These are phyloP conservation scores for Candida nitratophila DNA, from an alignment of 805 yeast genomes.

Conservation along the genomic window DNA sequence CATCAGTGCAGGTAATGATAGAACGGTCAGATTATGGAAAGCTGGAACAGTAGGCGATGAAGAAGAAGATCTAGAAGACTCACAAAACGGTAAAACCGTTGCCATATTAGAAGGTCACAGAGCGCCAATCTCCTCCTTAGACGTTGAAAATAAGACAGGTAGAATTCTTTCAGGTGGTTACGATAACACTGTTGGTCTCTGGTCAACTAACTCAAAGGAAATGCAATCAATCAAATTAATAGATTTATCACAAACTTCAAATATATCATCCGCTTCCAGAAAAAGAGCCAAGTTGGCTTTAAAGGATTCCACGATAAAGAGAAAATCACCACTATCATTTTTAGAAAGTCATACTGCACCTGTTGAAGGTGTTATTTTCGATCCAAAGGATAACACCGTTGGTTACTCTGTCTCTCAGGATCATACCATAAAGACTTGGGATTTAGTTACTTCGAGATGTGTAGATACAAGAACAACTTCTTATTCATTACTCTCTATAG, in stretches of 20 bases:
- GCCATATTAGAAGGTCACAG: slow-evolving; percentile 89
- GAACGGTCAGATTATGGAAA: slow-evolving; percentile 85
- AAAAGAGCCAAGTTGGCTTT: slow-evolving; percentile 82
- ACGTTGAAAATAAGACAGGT: slow-evolving; percentile 43
- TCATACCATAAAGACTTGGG: slow-evolving; percentile 95
- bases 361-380: slow-evolving; percentile 79
- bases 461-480: slow-evolving; percentile 87
- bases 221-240: slow-evolving; percentile 54
- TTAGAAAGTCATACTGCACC: slow-evolving; percentile 81
- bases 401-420: slow-evolving; percentile 95
- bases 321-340: slow-evolving; percentile 75
- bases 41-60: slow-evolving; percentile 37
- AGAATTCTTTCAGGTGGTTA: slow-evolving; percentile 79
- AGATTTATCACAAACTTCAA: slow-evolving; percentile 33
- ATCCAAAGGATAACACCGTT: slow-evolving; percentile 64
- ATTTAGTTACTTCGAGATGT: slow-evolving; percentile 75
- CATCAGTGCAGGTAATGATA: slow-evolving; percentile 83
- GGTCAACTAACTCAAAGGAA: slow-evolving; percentile 85
- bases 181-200: slow-evolving; percentile 72
- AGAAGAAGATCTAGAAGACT: slow-evolving; percentile 22
- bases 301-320: slow-evolving; percentile 65
- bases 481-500: slow-evolving; percentile 71
- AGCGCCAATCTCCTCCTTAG: slow-evolving; percentile 76
- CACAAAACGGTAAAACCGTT: slow-evolving; percentile 56
- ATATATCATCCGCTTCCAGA: slow-evolving; percentile 70